phyloP scores from a whole-genome alignment of 139 green algal genomes.

The Micractinium sp. region DNA sequence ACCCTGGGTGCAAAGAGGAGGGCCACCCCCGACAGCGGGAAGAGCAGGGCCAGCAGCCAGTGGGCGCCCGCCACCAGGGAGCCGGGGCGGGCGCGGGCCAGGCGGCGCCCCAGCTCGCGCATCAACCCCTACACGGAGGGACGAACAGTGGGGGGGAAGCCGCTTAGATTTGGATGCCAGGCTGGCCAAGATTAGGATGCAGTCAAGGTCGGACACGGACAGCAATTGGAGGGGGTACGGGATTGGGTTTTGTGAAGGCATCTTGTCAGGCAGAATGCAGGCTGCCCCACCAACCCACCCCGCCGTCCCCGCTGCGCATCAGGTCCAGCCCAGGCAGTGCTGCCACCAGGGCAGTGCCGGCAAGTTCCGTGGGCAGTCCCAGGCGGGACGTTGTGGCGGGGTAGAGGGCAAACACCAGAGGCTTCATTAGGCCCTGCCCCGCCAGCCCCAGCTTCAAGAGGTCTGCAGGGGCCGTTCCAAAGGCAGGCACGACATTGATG shows the following conservation, averaged over 20 bases:
- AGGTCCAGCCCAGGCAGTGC: neutral
- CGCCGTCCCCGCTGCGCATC: neutral
- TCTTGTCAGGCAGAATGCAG: too few species aligned
- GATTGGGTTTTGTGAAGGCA: too few species aligned
- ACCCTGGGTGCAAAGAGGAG: neutral
- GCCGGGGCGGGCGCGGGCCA: neutral
- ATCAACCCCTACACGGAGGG: neutral
- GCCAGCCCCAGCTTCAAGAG: constrained; percentile 7
- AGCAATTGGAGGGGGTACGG: too few species aligned
- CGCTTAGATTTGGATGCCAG: too few species aligned
- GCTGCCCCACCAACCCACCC: neutral
- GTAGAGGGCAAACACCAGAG: neutral
- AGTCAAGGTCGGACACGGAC: too few species aligned
- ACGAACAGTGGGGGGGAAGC: neutral
- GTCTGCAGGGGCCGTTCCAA: neutral
- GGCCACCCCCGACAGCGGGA: neutral
- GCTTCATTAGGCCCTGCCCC: neutral
- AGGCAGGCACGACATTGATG: neutral
- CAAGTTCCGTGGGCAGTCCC: neutral
- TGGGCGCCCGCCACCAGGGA: neutral
- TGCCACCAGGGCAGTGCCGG: neutral
- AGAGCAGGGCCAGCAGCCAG: neutral
- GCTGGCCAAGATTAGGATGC: too few species aligned
- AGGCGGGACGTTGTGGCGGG: too few species aligned
- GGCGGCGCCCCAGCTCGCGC: neutral